A percentile compares a stretch with the other conserved stretches of the same genome.
Evolutionary conservation across 352 stramenopile species (phyloP).

Genomic region (Globisporangium carolinianum): DNA sequence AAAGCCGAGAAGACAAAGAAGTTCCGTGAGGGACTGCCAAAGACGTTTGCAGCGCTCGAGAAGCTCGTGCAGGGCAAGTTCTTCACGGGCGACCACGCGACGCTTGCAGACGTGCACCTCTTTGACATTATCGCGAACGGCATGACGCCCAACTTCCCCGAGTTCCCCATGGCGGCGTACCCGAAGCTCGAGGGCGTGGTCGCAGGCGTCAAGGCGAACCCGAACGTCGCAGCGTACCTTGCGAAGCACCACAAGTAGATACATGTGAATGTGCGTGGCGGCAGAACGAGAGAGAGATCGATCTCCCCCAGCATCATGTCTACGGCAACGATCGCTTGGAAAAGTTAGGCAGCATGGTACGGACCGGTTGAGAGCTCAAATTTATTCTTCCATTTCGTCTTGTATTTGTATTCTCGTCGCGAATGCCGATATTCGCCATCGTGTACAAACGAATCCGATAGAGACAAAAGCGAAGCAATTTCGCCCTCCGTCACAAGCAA

Average conservation of each 20-base stretch:
- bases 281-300: too few relatives aligned
- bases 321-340: too few relatives aligned
- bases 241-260: slow-evolving; percentile 6
- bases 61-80: slow-evolving; percentile 38
- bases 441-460: too few relatives aligned
- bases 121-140: slow-evolving; percentile 40
- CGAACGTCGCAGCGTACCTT: slow-evolving; percentile 37
- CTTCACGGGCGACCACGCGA: slow-evolving; percentile 36
- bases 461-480: background rate
- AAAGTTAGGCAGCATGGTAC: too few relatives aligned
- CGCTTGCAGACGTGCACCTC: slow-evolving; percentile 33
- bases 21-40: slow-evolving; percentile 3
- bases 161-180: slow-evolving; percentile 30
- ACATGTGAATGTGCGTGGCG: too few relatives aligned
- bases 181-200: slow-evolving; percentile 40
- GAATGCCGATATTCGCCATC: too few relatives aligned
- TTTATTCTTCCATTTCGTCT: background rate
- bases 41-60: slow-evolving; percentile 30
- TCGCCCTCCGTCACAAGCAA: background rate
- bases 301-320: too few relatives aligned
- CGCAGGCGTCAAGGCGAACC: slow-evolving; percentile 25
- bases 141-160: slow-evolving; percentile 18
- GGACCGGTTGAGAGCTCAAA: too few relatives aligned
- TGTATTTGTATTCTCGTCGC: background rate
- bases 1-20: slow-evolving; percentile 6